A percentile compares a stretch with the other conserved stretches of the same genome.
Conservation (phyloP, 805 yeast species). For the Middelhovenomyces tepae region DNA sequence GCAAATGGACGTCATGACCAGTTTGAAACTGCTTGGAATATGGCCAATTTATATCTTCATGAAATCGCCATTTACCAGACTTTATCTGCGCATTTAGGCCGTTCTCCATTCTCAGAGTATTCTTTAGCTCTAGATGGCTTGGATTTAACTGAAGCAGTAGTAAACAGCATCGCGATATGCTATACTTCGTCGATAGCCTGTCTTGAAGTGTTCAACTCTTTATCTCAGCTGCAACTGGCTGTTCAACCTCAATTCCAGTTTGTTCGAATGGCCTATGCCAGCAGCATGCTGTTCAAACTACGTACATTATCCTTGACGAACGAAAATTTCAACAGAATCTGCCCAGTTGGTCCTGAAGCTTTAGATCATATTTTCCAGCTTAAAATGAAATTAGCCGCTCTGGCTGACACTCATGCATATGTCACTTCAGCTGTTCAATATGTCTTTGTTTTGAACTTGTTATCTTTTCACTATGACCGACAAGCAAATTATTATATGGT, state of each 20-base stretch:
- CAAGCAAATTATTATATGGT: slow-evolving; percentile 10
- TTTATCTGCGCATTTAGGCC: slow-evolving; percentile 19
- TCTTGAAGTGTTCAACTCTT: slow-evolving; percentile 14
- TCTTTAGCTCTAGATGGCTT: slow-evolving; percentile 19
- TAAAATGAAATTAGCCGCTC: slow-evolving; percentile 14
- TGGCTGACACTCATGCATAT: slow-evolving; percentile 21
- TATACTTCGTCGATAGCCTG: slow-evolving; percentile 16
- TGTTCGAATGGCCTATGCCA: slow-evolving; percentile 22
- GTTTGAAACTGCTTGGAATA: neutral
- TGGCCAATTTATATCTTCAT: slow-evolving; percentile 24
- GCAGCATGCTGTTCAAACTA: slow-evolving; percentile 25
- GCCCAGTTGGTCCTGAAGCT: slow-evolving; percentile 17
- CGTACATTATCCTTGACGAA: slow-evolving; percentile 23
- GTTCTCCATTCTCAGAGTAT: slow-evolving; percentile 30
- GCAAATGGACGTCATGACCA: no score
- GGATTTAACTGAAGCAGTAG: slow-evolving; percentile 19
- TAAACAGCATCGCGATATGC: slow-evolving; percentile 22
- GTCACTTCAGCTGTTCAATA: slow-evolving; percentile 22
- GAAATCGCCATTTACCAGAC: slow-evolving; percentile 23
- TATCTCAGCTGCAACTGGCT: slow-evolving; percentile 38
- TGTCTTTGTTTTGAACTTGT: slow-evolving; percentile 24
- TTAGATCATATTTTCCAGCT: slow-evolving; percentile 16
- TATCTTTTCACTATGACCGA: slow-evolving; percentile 26
- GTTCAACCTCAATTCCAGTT: slow-evolving; percentile 37
- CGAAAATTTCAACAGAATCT: slow-evolving; percentile 19